These are phyloP conservation scores for Stellera chamaejasme DNA, from an alignment of 345 rosid species.

Conservation along the genomic window DNA sequence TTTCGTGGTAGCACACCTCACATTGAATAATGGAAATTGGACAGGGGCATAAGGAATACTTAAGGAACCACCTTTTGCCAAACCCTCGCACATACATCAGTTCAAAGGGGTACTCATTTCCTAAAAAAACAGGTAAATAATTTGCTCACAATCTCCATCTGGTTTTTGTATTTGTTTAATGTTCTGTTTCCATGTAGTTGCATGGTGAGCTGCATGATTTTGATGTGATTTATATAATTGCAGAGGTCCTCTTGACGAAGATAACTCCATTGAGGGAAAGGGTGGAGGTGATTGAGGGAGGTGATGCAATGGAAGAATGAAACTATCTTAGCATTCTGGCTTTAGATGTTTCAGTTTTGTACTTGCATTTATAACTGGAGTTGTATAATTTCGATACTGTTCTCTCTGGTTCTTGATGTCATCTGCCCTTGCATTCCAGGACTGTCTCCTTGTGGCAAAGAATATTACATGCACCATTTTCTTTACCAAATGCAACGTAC, in stretches of 20 bases:
- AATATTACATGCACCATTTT: too few relatives aligned
- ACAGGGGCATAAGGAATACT: slow-evolving; percentile 68
- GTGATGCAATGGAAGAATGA: slow-evolving; percentile 78
- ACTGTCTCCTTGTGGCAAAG: too few relatives aligned
- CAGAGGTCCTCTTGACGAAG: slow-evolving; percentile 72
- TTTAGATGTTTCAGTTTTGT: too few relatives aligned
- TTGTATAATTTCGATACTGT: too few relatives aligned
- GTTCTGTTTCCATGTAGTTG: background rate
- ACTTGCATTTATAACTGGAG: too few relatives aligned
- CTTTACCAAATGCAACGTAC: too few relatives aligned
- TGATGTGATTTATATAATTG: slow-evolving; percentile 13
- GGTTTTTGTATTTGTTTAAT: background rate
- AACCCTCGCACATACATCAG: slow-evolving; percentile 66
- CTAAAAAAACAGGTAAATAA: slow-evolving; percentile 61
- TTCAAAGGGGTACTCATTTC: slow-evolving; percentile 49
- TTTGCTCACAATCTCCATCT: background rate
- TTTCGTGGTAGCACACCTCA: too few relatives aligned
- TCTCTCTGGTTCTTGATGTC: too few relatives aligned
- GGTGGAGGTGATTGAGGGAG: slow-evolving; percentile 45
- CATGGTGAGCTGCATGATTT: background rate
- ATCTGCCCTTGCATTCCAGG: too few relatives aligned
- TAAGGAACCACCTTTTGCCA: slow-evolving; percentile 72
- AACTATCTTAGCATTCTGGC: background rate
- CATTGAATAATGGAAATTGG: slow-evolving; percentile 3
- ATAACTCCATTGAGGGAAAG: slow-evolving; percentile 52